phyloP scores from a whole-genome alignment of 2,329 filamentous ascomycete genomes.

The Teratosphaeriaceae sp. region DNA sequence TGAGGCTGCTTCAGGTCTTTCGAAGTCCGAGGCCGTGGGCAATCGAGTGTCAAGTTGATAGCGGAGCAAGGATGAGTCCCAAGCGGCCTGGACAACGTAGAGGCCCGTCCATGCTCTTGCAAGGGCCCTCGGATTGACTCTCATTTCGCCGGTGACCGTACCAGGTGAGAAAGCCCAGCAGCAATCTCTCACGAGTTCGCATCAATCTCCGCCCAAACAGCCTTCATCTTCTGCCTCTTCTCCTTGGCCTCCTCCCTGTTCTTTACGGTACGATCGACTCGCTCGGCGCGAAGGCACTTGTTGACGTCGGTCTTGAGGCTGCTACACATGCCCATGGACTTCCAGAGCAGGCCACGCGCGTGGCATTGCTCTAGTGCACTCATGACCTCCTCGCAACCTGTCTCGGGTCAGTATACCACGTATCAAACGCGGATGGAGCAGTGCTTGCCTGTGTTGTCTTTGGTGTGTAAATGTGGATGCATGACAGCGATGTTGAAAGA shows the following conservation, averaged over 20 bases:
- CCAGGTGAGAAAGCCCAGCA: too few relatives aligned
- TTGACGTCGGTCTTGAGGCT: constrained; percentile 77
- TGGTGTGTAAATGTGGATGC: constrained; percentile 96
- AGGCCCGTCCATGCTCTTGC: too few relatives aligned
- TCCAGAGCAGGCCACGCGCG: constrained; percentile 84
- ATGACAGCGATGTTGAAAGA: constrained; percentile 43
- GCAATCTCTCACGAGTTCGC: constrained; percentile 53
- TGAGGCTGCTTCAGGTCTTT: too few relatives aligned
- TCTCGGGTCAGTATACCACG: constrained; percentile 7
- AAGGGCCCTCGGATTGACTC: too few relatives aligned
- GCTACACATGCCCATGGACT: constrained; percentile 85
- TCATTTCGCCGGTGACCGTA: too few relatives aligned
- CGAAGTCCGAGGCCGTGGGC: too few relatives aligned
- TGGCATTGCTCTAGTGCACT: constrained; percentile 92
- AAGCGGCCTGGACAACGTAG: too few relatives aligned
- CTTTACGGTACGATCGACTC: constrained; percentile 66
- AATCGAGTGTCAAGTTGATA: too few relatives aligned
- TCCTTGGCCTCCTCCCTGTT: constrained; percentile 67
- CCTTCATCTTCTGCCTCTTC: constrained; percentile 67
- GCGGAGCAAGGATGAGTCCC: too few relatives aligned
- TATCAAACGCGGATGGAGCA: background rate
- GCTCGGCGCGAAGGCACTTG: constrained; percentile 73
- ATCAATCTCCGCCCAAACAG: constrained; percentile 73
- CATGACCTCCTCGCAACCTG: constrained; percentile 95
- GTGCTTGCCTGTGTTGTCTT: constrained; percentile 74